Conservation (phyloP, 441 rosid species). For the Hura crepitans region DNA sequence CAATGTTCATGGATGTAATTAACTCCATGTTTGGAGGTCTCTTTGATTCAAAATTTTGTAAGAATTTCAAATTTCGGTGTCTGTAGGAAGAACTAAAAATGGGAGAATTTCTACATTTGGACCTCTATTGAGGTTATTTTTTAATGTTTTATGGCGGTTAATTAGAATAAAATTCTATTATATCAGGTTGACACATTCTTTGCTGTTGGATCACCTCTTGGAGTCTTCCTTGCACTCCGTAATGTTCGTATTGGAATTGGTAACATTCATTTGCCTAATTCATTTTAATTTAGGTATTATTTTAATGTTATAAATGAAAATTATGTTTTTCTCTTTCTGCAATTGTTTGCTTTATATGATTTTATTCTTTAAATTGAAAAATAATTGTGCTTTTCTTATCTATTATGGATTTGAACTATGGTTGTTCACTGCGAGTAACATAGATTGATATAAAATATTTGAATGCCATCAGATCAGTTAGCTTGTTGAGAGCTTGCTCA, state of each 20-base stretch:
- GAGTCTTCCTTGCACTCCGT: slow-evolving; percentile 90
- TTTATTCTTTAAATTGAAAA: neutral
- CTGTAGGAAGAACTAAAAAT: neutral
- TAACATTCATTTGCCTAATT: slow-evolving; percentile 28
- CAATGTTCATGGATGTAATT: too few relatives aligned
- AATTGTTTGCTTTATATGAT: neutral
- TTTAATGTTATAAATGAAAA: neutral
- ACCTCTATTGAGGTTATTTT: slow-evolving; percentile 2
- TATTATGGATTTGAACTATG: neutral
- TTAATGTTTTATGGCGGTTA: neutral
- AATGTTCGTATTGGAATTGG: slow-evolving; percentile 85
- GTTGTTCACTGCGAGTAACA: neutral
- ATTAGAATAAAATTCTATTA: slow-evolving; percentile 19
- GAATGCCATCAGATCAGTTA: neutral
- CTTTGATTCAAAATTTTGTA: neutral
- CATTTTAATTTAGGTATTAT: neutral
- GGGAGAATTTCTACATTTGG: neutral
- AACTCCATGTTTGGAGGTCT: neutral
- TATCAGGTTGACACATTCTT: slow-evolving; percentile 90
- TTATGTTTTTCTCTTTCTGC: neutral
- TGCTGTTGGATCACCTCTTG: slow-evolving; percentile 98
- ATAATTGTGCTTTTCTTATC: neutral
- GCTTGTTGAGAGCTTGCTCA: neutral
- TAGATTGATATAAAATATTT: neutral
- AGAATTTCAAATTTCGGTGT: neutral